phyloP scores from a whole-genome alignment of 2,329 filamentous ascomycete species.

The Pseudomassariella vexata region DNA sequence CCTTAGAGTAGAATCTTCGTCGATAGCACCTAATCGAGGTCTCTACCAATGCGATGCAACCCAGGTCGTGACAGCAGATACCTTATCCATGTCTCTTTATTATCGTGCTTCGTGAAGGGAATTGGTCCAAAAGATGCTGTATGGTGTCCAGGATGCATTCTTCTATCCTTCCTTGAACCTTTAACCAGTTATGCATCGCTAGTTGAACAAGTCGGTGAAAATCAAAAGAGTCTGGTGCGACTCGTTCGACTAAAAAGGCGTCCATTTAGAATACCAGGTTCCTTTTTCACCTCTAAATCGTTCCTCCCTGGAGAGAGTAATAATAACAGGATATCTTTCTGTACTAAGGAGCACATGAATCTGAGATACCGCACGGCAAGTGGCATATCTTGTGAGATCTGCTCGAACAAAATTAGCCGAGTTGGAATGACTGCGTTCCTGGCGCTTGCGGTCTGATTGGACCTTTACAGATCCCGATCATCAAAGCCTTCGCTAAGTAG shows the following conservation, averaged over 20 bases:
- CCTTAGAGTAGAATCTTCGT: no score
- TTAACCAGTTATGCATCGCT: no score
- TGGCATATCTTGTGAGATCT: not conserved
- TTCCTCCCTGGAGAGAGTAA: not conserved
- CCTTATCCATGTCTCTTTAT: not conserved
- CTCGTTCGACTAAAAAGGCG: no score
- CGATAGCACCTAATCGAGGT: no score
- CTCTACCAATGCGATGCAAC: no score
- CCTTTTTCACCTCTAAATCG: not conserved
- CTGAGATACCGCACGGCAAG: not conserved
- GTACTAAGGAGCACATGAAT: constrained; percentile 1
- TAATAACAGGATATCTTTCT: not conserved
- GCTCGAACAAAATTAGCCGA: constrained; percentile 2
- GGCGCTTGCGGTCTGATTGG: no score
- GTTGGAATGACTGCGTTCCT: not conserved
- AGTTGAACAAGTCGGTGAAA: no score
- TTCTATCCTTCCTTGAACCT: no score
- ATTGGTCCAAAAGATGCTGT: no score
- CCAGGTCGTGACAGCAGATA: no score
- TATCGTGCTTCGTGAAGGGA: not conserved
- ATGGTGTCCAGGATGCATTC: no score
- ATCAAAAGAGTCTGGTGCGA: no score
- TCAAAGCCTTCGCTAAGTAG: not conserved
- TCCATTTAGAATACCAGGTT: not conserved
- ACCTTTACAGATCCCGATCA: not conserved